A percentile compares a stretch with the other conserved stretches of the same genome.
Conservation (phyloP, 1,284 basidiomycete genomes). For the Malassezia vespertilionis region DNA sequence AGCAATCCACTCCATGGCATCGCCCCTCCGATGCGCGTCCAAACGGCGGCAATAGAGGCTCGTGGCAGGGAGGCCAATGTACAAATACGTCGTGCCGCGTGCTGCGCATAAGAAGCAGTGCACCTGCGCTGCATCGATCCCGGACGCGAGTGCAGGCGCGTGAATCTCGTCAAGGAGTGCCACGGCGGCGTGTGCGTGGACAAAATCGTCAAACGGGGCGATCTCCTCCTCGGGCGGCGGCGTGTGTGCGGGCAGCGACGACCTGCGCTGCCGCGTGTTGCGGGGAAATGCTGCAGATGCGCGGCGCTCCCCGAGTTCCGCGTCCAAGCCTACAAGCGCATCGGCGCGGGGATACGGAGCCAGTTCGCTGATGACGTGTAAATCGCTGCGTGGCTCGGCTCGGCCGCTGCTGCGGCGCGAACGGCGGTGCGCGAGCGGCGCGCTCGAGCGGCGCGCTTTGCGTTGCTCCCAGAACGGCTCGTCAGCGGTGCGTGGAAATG, state of each 20-base stretch:
- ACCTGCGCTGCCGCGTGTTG: not conserved
- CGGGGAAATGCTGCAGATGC: not conserved
- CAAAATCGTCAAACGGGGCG: conserved; percentile 23
- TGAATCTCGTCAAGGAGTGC: conserved; percentile 31
- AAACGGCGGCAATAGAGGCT: not conserved
- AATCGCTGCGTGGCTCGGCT: not conserved
- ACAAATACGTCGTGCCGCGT: not conserved
- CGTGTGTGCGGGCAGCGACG: not conserved
- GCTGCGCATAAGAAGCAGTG: not conserved
- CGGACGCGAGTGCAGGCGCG: conserved; percentile 4
- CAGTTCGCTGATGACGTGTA: not conserved
- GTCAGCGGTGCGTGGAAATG: conserved; percentile 12
- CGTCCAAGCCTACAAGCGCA: conserved; percentile 1
- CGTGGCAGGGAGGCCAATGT: not conserved
- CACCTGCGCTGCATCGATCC: not conserved
- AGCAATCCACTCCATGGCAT: not conserved
- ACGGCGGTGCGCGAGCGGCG: not conserved
- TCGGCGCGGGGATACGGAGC: not conserved
- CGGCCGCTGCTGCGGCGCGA: conserved; percentile 2
- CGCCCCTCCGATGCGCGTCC: not conserved
- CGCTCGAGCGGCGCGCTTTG: conserved; percentile 1
- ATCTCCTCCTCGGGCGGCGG: not conserved
- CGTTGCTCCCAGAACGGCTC: not conserved
- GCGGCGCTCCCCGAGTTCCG: not conserved
- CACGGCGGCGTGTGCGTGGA: conserved; percentile 26